These are phyloP conservation scores for Colletotrichum musae DNA, from an alignment of 2,329 filamentous ascomycete genomes.

Conservation along the genomic window DNA sequence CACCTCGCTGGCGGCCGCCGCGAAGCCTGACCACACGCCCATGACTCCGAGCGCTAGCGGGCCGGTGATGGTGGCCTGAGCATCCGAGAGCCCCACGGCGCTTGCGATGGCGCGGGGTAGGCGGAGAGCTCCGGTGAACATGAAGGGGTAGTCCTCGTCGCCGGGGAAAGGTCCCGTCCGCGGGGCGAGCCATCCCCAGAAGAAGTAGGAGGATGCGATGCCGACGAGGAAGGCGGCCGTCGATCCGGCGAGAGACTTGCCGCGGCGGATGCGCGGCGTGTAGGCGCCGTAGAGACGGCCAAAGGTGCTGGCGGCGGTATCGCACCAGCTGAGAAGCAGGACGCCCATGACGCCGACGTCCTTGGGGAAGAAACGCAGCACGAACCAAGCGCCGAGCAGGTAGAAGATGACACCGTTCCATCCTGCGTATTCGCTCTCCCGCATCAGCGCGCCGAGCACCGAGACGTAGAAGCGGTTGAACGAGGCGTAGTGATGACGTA, in stretches of 20 bases:
- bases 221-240: slow-evolving; percentile 87
- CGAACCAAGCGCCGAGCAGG: slow-evolving; percentile 89
- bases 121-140: slow-evolving; percentile 84
- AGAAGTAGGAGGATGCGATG: slow-evolving; percentile 84
- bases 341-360: slow-evolving; percentile 92
- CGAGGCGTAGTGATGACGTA: slow-evolving; percentile 85
- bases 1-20: slow-evolving; percentile 90
- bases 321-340: slow-evolving; percentile 95
- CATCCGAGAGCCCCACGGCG: slow-evolving; percentile 72
- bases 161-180: slow-evolving; percentile 75
- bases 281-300: slow-evolving; percentile 91
- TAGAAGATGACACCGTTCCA: slow-evolving; percentile 99
- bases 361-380: slow-evolving; percentile 90
- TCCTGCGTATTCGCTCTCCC: slow-evolving; percentile 92
- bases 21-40: slow-evolving; percentile 89
- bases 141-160: slow-evolving; percentile 79
- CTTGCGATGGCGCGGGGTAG: slow-evolving; percentile 74
- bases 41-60: slow-evolving; percentile 82
- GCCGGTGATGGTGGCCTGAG: slow-evolving; percentile 76
- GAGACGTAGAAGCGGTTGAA: slow-evolving; percentile 92
- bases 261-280: slow-evolving; percentile 85
- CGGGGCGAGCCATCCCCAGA: slow-evolving; percentile 90
- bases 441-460: slow-evolving; percentile 91
- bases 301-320: slow-evolving; percentile 96
- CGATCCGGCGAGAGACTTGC: slow-evolving; percentile 93